phyloP scores from a whole-genome alignment of 768 basidiomycete species.

The Porphyrellus cyaneotinctus region DNA sequence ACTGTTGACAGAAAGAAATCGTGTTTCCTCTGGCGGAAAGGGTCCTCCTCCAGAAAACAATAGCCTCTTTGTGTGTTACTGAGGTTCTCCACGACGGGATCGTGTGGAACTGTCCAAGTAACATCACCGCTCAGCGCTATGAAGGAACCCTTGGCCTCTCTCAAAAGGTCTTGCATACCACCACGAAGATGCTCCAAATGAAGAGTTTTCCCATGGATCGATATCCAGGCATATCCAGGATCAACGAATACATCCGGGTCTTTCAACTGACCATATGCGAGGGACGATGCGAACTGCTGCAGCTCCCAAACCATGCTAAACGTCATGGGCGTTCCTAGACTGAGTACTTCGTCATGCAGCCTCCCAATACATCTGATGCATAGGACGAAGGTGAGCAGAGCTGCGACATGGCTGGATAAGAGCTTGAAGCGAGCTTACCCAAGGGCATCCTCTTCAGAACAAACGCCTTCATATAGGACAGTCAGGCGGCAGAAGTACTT shows the following conservation, averaged over 20 bases:
- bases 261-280: background rate
- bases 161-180: background rate
- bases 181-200: background rate
- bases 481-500: slow-evolving; percentile 1
- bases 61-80: background rate
- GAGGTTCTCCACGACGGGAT: background rate
- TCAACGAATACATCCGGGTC: background rate
- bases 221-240: background rate
- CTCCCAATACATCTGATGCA: background rate
- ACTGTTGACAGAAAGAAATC: background rate
- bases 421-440: background rate
- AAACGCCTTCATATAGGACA: background rate
- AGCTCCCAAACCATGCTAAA: background rate
- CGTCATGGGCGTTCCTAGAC: background rate
- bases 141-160: background rate
- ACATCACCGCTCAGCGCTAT: background rate
- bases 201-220: background rate
- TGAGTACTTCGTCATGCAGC: background rate
- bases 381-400: background rate
- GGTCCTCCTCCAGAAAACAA: background rate
- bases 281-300: background rate
- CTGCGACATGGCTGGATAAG: background rate
- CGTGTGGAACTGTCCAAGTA: background rate
- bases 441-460: background rate
- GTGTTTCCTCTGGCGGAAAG: background rate